Percentiles rank a stretch among this genome's conserved stretches.
Evolutionary conservation across 805 yeast species (phyloP).

Genomic region (Kuraishia ogatae): DNA sequence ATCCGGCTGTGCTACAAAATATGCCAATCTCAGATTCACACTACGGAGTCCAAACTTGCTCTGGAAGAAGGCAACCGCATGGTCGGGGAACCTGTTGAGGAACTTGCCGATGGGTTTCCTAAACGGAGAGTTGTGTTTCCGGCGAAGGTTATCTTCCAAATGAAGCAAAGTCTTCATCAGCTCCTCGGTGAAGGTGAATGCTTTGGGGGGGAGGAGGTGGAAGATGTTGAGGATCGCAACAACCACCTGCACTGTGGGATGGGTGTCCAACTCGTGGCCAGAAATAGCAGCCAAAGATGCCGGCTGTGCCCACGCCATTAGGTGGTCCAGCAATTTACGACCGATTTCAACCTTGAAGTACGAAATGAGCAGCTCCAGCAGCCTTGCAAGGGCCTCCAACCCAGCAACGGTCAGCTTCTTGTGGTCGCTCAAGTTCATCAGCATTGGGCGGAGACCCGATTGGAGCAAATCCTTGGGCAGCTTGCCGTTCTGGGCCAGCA

Average conservation of each 20-base stretch:
- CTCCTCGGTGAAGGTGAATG: slow-evolving; percentile 86
- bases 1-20: slow-evolving; percentile 47
- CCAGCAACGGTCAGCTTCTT: slow-evolving; percentile 85
- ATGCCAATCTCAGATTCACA: slow-evolving; percentile 59
- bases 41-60: slow-evolving; percentile 56
- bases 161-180: slow-evolving; percentile 66
- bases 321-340: slow-evolving; percentile 80
- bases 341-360: slow-evolving; percentile 98
- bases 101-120: slow-evolving; percentile 85
- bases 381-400: slow-evolving; percentile 80
- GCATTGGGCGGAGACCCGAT: slow-evolving; percentile 89
- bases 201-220: slow-evolving; percentile 86
- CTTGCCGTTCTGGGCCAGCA: slow-evolving; percentile 76
- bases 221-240: slow-evolving; percentile 87
- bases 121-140: slow-evolving; percentile 84
- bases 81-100: slow-evolving; percentile 71
- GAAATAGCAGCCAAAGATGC: slow-evolving; percentile 67
- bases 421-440: slow-evolving; percentile 91
- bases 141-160: slow-evolving; percentile 74
- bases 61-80: slow-evolving; percentile 62
- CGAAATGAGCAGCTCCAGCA: slow-evolving; percentile 78
- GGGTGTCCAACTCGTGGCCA: slow-evolving; percentile 70
- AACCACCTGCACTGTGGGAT: slow-evolving; percentile 77
- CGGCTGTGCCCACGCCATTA: slow-evolving; percentile 94
- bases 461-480: slow-evolving; percentile 93